These are phyloP conservation scores for Cytospora schulzeri DNA, from an alignment of 2,329 filamentous ascomycete species.

Conservation along the genomic window DNA sequence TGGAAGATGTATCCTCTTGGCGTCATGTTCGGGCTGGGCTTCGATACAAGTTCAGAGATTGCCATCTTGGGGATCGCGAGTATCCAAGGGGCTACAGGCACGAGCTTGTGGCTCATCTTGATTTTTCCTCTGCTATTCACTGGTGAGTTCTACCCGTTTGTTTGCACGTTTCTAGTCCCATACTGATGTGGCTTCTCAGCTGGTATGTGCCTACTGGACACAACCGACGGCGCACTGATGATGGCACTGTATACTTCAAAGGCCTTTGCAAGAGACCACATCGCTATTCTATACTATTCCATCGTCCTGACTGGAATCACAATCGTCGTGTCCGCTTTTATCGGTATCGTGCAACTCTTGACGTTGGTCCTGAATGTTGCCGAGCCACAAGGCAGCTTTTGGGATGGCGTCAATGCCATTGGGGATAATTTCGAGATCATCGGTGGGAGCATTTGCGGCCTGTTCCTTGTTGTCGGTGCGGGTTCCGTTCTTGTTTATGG, in stretches of 20 bases:
- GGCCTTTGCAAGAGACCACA: constrained; percentile 73
- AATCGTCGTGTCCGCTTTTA: constrained; percentile 79
- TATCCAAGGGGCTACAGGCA: constrained; percentile 82
- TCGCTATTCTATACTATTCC: constrained; percentile 95
- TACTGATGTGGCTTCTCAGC: constrained; percentile 46
- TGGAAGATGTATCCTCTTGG: constrained; percentile 98
- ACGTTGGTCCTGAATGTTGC: constrained; percentile 77
- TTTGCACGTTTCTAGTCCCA: neutral
- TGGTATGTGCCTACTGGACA: constrained; percentile 94
- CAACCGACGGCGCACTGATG: constrained; percentile 91
- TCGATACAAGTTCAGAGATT: constrained; percentile 94
- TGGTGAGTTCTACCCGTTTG: constrained; percentile 47
- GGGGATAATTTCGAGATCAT: constrained; percentile 85
- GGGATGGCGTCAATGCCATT: constrained; percentile 79
- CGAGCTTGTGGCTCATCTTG: constrained; percentile 89
- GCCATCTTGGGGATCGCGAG: constrained; percentile 88
- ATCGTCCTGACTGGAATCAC: constrained; percentile 84
- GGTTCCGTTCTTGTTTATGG: constrained; percentile 75
- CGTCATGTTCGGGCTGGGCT: constrained; percentile 86
- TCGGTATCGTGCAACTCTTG: constrained; percentile 82
- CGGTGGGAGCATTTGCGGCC: constrained; percentile 81
- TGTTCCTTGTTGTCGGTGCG: constrained; percentile 77
- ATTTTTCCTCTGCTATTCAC: constrained; percentile 92
- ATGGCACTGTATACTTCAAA: constrained; percentile 88
- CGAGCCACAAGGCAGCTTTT: constrained; percentile 75